Conservation (phyloP, 2,329 filamentous ascomycete genomes). For the Iodosphaeria phyllophila region DNA sequence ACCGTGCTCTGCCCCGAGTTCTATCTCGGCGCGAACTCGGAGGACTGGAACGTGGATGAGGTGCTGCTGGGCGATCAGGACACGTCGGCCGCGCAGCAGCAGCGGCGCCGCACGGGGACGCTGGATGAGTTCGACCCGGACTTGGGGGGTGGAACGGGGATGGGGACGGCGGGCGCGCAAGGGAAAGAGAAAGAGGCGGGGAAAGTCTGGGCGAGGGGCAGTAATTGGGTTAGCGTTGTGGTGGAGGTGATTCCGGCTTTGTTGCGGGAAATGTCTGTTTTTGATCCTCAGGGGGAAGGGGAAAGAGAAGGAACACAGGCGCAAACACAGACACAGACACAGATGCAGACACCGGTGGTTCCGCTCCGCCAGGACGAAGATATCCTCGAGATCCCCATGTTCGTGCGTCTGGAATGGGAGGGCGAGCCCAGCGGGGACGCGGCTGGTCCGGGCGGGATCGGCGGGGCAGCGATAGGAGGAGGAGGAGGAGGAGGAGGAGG, state of each 20-base stretch:
- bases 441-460: conserved; percentile 39
- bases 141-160: conserved; percentile 19
- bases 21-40: conserved; percentile 85
- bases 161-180: conserved; percentile 22
- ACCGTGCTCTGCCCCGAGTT: conserved; percentile 92
- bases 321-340: too few species aligned
- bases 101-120: too few species aligned
- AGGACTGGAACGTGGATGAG: conserved; percentile 69
- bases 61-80: conserved; percentile 47
- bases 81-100: too few species aligned
- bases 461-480: conserved; percentile 24
- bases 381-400: conserved; percentile 75
- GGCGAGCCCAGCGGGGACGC: conserved; percentile 44
- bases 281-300: too few species aligned
- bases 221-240: conserved; percentile 90
- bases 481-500: conserved; percentile 37
- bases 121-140: too few species aligned
- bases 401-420: conserved; percentile 85
- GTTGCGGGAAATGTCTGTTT: conserved; percentile 14
- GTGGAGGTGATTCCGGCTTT: conserved; percentile 63
- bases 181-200: conserved; percentile 72
- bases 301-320: too few species aligned
- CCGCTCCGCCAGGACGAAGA: conserved; percentile 40
- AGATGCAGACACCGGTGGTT: too few species aligned
- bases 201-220: conserved; percentile 87